Base-by-base conservation (phyloP, 768 basidiomycete genomes). In the Strobilomyces dryophilus region DNA sequence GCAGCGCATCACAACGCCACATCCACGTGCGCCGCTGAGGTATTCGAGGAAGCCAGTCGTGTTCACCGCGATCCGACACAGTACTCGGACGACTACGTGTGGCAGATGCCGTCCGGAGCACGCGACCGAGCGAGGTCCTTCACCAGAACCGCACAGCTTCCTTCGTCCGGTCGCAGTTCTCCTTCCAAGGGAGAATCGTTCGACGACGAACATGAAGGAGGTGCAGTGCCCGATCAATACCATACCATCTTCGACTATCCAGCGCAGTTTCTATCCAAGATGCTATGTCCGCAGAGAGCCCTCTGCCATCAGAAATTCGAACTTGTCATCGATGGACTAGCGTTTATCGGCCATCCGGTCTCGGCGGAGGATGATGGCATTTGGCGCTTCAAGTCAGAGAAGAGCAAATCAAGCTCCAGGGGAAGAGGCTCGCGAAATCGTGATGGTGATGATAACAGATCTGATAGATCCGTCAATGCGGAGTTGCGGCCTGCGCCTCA, bases 281-380 rank as follows among this genome's bases (percentile, higher is more conserved):
- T 95, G 58, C 76, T 98, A 3, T 89, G 87, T 54, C 94, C 95
- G 1, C 79, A 84, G 42, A 72, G 75, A 29, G 77, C 84, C 14
- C 82, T 94, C 68, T 97, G 93, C 62, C 92, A 99, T 69, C 90
- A 92, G 68, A 92, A 92, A 63, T 98, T 97, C 65, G 93, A 95
- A 66, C 80, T 99, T 29, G 71, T 91, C 37, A 87, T 97, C 24
- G 94, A 98, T 65, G 87, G 94, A 61, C 77, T 98, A 24, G 90
- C 84, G 6, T 98, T 98, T 67, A 78, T 98, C 41, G 97, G 97
- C 0, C 95, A 98, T 67, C 97, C 95, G 2, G 93, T 98, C 3
- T 89, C 87, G 64, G 81, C 81, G 11, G 87, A 89, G 48, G 62
- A 74, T 27, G 84, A 87, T 59, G 89, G 87, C 1, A 74, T 65